Evolutionary conservation across 352 stramenopile species (phyloP).

Genomic region (Phytophthora tubulina): DNA sequence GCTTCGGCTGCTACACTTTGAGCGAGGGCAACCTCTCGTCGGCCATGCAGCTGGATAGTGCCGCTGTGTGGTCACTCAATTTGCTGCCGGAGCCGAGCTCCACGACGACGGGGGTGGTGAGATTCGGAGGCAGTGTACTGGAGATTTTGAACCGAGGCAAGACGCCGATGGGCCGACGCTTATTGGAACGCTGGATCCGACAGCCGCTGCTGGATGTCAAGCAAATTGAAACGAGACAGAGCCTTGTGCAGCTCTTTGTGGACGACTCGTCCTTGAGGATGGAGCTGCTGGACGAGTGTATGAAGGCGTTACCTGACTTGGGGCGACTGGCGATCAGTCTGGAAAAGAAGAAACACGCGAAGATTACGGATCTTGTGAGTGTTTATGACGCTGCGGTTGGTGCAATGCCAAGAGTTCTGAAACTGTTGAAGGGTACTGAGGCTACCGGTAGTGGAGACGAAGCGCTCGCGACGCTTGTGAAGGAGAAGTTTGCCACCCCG

Average conservation of each 20-base stretch:
- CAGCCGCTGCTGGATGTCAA: conserved; percentile 94
- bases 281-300: conserved; percentile 90
- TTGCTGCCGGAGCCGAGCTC: conserved; percentile 85
- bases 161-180: conserved; percentile 93
- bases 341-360: conserved; percentile 77
- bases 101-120: conserved; percentile 46
- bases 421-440: conserved; percentile 51
- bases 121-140: conserved; percentile 87
- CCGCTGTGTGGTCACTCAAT: conserved; percentile 93
- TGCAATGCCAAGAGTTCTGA: conserved; percentile 71
- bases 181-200: conserved; percentile 97
- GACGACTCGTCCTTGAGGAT: conserved; percentile 89
- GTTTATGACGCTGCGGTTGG: conserved; percentile 85
- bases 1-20: conserved; percentile 82
- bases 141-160: conserved; percentile 96
- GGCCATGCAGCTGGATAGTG: conserved; percentile 94
- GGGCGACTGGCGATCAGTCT: conserved; percentile 73
- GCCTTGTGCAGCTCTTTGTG: conserved; percentile 94
- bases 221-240: conserved; percentile 90
- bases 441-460: conserved; percentile 34
- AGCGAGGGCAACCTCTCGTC: conserved; percentile 74
- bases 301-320: conserved; percentile 87
- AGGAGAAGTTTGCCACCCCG: conserved; percentile 55
- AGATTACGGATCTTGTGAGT: conserved; percentile 83
- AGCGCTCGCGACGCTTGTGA: conserved; percentile 46